Base-by-base conservation (phyloP, 805 yeast genomes). In the Vanderwaltozyma yarrowii region DNA sequence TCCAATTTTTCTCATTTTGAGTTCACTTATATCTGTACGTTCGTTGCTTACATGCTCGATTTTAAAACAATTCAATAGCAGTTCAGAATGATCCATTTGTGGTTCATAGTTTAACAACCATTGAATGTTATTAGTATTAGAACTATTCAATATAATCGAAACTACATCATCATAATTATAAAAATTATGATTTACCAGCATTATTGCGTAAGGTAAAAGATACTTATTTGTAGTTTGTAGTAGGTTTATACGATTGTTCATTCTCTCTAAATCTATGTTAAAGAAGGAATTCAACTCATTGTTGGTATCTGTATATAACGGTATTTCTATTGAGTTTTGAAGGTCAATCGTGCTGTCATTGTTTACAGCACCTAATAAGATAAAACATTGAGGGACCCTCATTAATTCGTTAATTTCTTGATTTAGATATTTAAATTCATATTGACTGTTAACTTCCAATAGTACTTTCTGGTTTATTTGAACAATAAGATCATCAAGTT, bases 71-170 rank as follows among this genome's bases (percentile, higher is more conserved):
- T 17, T 18, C n/a, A 33, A 24, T 19, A 2, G 10, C 6, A 33
- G 11, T 3, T 21, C 25, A 16, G 14, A 18, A 2, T 25, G 3
- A 16, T 5, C 15, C 7, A 8, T 7, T 5, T 9, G 15, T 7
- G 51, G 51, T 14, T 39, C 39, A 39, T 46, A 46, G 13, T 37
- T 27, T 18, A 49, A 42, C 11, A 47, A 16, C 29, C 37, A 40
- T 19, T 23, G 14, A 14, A 37, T 20, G 4, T 3, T 15, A 6
- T 20, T 11, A 8, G 11, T 10, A n/a, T n/a, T n/a, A n/a, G n/a
- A n/a, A n/a, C n/a, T 4, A 20, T 3, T 8, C 9, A 7, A 20
- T 16, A 9, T 5, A 30, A 19, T 30, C 4, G 28, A 17, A 21
- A 9, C 23, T 28, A 20, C 14, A 13, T 27, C 17, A 13, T 26